These are phyloP conservation scores for Acer negundo DNA, from an alignment of 345 rosid species.

Conservation along the genomic window DNA sequence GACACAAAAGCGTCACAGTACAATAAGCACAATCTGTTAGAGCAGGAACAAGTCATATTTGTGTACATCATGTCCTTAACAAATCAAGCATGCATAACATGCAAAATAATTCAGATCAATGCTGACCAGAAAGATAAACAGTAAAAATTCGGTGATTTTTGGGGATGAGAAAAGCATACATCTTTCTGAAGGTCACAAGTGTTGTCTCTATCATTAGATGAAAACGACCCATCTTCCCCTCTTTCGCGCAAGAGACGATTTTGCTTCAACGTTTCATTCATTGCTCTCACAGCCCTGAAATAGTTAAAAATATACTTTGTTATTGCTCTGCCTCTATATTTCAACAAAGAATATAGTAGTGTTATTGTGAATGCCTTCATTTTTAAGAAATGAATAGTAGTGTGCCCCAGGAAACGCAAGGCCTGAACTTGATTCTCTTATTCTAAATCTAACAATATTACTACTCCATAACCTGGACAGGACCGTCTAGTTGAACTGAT, in stretches of 20 bases:
- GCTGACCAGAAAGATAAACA: neutral
- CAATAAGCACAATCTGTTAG: neutral
- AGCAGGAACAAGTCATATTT: neutral
- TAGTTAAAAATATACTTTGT: constrained; percentile 19
- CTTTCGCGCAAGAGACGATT: constrained; percentile 69
- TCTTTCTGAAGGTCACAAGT: constrained; percentile 50
- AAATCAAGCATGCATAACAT: neutral
- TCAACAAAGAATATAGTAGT: constrained; percentile 5
- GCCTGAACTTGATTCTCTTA: neutral
- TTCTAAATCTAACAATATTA: neutral
- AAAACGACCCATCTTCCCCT: constrained; percentile 51
- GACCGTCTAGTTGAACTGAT: neutral
- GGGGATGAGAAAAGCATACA: constrained; percentile 44
- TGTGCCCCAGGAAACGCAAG: neutral
- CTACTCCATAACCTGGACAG: neutral
- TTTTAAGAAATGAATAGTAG: neutral
- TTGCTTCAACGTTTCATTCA: constrained; percentile 96
- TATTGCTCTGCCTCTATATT: neutral
- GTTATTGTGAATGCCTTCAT: neutral
- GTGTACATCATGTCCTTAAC: neutral
- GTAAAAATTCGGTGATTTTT: constrained; percentile 1
- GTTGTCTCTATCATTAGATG: constrained; percentile 47
- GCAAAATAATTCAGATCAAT: neutral
- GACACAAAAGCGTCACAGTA: neutral
- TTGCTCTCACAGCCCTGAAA: constrained; percentile 96